phyloP scores from a whole-genome alignment of 2,329 filamentous ascomycete species.

The Fusarium lateritium region DNA sequence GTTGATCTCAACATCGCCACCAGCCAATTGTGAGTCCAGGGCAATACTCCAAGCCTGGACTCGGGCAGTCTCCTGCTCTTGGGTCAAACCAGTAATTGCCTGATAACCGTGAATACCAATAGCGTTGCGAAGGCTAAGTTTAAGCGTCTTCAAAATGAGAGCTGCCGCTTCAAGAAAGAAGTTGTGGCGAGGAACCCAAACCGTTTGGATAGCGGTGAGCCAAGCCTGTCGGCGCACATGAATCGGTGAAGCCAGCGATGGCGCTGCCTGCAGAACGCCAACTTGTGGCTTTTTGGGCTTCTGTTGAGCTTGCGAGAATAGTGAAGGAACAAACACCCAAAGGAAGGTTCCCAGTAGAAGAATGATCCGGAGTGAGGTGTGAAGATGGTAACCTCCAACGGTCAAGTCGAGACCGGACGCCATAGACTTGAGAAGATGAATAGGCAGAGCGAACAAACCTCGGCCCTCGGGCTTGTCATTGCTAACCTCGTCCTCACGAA shows the following conservation, averaged over 20 bases:
- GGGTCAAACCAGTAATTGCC: conserved; percentile 82
- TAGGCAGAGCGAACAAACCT: conserved; percentile 76
- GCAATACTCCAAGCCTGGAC: conserved; percentile 95
- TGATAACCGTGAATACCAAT: conserved; percentile 85
- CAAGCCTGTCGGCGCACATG: conserved; percentile 90
- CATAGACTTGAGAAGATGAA: conserved; percentile 68
- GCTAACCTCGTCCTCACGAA: conserved; percentile 76
- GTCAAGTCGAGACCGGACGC: conserved; percentile 66
- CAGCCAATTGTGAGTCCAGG: conserved; percentile 91
- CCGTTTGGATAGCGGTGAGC: conserved; percentile 92
- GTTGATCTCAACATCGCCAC: conserved; percentile 91
- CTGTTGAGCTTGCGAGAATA: conserved; percentile 62
- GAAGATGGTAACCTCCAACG: conserved; percentile 68
- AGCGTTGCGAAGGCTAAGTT: conserved; percentile 83
- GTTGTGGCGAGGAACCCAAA: conserved; percentile 90
- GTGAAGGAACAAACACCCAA: conserved; percentile 69
- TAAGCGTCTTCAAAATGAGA: conserved; percentile 82
- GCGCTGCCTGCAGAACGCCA: conserved; percentile 66
- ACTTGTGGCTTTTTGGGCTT: conserved; percentile 68
- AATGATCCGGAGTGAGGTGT: conserved; percentile 68
- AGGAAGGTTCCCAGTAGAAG: conserved; percentile 68
- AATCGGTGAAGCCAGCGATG: conserved; percentile 84
- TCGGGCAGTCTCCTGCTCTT: conserved; percentile 87
- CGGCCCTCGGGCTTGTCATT: conserved; percentile 75
- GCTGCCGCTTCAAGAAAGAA: conserved; percentile 89